A percentile compares a stretch with the other conserved stretches of the same genome.
Evolutionary conservation across 208 protist genomes (phyloP).

Genomic region (Trypanosoma theileri): DNA sequence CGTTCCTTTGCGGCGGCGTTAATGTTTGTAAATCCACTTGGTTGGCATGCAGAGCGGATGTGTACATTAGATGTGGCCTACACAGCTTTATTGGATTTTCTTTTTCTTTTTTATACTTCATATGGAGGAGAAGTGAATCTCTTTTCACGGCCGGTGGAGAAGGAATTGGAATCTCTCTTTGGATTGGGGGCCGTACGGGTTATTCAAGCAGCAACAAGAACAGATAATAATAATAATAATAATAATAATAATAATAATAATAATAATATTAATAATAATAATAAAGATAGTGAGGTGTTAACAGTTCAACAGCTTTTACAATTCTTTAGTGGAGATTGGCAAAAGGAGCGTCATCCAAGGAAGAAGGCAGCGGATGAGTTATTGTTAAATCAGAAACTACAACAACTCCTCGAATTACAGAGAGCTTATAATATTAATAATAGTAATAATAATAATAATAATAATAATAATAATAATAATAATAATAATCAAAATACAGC

Average conservation of each 20-base stretch:
- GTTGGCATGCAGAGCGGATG: conserved; percentile 35
- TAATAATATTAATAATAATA: not conserved
- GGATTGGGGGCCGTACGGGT: conserved; percentile 9
- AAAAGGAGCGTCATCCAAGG: not conserved
- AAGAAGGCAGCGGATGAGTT: not conserved
- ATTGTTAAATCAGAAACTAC: not conserved
- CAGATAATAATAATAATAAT: not conserved
- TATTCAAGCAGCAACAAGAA: conserved; percentile 5
- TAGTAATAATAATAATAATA: not conserved
- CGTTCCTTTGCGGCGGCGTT: conserved; percentile 21
- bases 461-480: not conserved
- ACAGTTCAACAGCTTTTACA: conserved; percentile 12
- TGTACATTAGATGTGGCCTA: conserved; percentile 31
- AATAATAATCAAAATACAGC: not conserved
- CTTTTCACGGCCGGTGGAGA: conserved; percentile 5
- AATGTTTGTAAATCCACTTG: conserved; percentile 31
- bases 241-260: not conserved
- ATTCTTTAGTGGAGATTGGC: conserved; percentile 28
- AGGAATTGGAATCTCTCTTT: conserved; percentile 27
- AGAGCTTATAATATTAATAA: not conserved
- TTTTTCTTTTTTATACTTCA: conserved; percentile 1
- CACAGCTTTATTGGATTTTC: conserved; percentile 35
- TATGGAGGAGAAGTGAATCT: conserved; percentile 15
- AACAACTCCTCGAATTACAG: not conserved
- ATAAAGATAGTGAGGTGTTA: not conserved